Conservation (phyloP, 2,329 filamentous ascomycete species). For the Hortaea werneckii region DNA sequence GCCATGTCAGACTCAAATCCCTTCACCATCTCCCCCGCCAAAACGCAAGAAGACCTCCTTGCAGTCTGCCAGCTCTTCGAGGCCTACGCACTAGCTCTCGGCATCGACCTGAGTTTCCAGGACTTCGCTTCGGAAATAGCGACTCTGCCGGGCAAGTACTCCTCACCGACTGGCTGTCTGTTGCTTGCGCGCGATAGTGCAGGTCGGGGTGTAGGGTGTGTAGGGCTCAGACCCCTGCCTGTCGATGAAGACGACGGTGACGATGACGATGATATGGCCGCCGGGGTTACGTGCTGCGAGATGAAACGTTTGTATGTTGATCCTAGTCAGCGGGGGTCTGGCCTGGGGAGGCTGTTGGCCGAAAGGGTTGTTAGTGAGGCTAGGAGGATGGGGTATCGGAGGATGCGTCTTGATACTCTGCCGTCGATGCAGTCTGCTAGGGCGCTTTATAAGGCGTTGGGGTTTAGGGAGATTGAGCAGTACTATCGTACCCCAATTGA, state of each 20-base stretch:
- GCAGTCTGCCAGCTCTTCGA: slow-evolving; percentile 28
- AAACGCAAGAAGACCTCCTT: slow-evolving; percentile 32
- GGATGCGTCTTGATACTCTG: slow-evolving; percentile 48
- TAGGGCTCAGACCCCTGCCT: slow-evolving; percentile 43
- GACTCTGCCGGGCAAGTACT: slow-evolving; percentile 46
- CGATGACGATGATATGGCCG: background rate
- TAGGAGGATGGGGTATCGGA: slow-evolving; percentile 38
- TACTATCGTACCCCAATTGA: slow-evolving; percentile 49
- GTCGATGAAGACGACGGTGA: slow-evolving; percentile 12
- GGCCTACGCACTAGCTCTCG: slow-evolving; percentile 33
- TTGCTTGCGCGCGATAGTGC: slow-evolving; percentile 33
- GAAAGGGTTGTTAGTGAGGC: slow-evolving; percentile 37
- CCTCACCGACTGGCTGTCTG: slow-evolving; percentile 35
- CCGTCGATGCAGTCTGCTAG: slow-evolving; percentile 42
- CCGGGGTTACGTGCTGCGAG: slow-evolving; percentile 26
- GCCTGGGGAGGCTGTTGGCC: slow-evolving; percentile 41
- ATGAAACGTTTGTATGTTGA: slow-evolving; percentile 49
- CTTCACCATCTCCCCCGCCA: slow-evolving; percentile 28
- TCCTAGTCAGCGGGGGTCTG: slow-evolving; percentile 38
- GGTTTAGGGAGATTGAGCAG: slow-evolving; percentile 41
- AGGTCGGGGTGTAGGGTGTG: slow-evolving; percentile 10
- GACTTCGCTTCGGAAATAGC: slow-evolving; percentile 44
- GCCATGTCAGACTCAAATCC: too few relatives aligned
- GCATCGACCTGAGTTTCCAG: slow-evolving; percentile 49
- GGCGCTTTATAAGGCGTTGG: slow-evolving; percentile 38